Evolutionary conservation across 176 grass and related monocot genomes (phyloP), one percentile per base, ranked within the genome.

Genomic region (Tillandsia fasciculata): DNA sequence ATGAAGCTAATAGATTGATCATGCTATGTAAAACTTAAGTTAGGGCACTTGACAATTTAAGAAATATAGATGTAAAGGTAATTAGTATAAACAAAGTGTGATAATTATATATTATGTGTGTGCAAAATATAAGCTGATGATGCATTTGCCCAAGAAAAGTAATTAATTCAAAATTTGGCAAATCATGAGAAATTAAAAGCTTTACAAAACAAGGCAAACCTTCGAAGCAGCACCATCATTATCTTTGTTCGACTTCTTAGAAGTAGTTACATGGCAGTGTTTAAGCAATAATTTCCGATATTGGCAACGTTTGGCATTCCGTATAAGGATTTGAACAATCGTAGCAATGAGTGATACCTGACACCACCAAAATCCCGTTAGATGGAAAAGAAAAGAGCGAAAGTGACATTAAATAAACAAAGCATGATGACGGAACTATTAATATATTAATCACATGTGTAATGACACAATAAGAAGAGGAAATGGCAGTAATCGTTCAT

Each of bases 231-330:
- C 9, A 9, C 23, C 67, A 66, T 11, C 9, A 13, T 66, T 14
- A 14, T 47, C 12, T 13, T 33, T 14, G 27, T 66, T 66, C 0
- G 23, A 13, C 77, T 82, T 72, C 80, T 83, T 80, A 48, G 26
- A 66, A 23, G 76, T 14, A 33, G 63, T 83, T 17, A 68, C 13
- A 59, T 69, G 26, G 79, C 83, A 90, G 72, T 90, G 87, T 72
- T 83, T 90, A 67, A 75, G 12, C 61, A 86, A 67, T 77, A 90
- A 48, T 73, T 74, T 83, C 26, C 75, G 74, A 78, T 86, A 77
- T 50, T 90, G 87, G 72, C 87, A 86, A 27, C 77, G 83, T 69
- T 74, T 65, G 49, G 83, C 82, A 81, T 90, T 90, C 24, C 77
- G 73, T 64, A 77, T 75, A 59, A 90, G 74, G 79, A 80, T 74